Conservation (phyloP, 257 asterid genomes). For the Eucommia ulmoides region DNA sequence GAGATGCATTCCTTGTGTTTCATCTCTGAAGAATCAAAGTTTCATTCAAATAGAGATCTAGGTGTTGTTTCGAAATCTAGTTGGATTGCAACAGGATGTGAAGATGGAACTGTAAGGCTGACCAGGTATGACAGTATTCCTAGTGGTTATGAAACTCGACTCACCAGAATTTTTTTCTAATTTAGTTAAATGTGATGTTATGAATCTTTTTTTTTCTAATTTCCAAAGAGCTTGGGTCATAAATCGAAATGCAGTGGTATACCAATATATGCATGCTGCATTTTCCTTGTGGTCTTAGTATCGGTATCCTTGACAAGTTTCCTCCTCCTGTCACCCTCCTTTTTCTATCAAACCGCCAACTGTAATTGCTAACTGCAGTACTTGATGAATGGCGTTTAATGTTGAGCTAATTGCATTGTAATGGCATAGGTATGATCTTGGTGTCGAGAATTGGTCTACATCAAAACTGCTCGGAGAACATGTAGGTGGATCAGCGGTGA, state of each 20-base stretch:
- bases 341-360: background rate
- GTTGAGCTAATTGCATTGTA: no score
- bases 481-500: constrained; percentile 96
- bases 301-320: background rate
- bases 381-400: background rate
- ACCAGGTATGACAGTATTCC: constrained; percentile 46
- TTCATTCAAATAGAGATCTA: constrained; percentile 26
- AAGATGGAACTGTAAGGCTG: constrained; percentile 95
- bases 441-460: constrained; percentile 51
- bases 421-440: constrained; percentile 55
- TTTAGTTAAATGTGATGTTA: no score
- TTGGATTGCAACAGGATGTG: constrained; percentile 94
- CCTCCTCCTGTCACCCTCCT: background rate
- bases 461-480: constrained; percentile 91
- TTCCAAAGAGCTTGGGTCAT: no score
- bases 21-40: constrained; percentile 26
- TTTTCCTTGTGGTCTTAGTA: background rate
- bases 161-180: no score
- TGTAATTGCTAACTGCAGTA: background rate
- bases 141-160: no score
- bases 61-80: constrained; percentile 22
- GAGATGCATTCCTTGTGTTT: constrained; percentile 86
- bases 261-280: no score
- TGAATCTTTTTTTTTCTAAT: no score
- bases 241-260: no score